Percentiles rank a stretch among this genome's conserved stretches.
phyloP scores from a whole-genome alignment of 179 eudicot genomes.

The Gypsophila paniculata region DNA sequence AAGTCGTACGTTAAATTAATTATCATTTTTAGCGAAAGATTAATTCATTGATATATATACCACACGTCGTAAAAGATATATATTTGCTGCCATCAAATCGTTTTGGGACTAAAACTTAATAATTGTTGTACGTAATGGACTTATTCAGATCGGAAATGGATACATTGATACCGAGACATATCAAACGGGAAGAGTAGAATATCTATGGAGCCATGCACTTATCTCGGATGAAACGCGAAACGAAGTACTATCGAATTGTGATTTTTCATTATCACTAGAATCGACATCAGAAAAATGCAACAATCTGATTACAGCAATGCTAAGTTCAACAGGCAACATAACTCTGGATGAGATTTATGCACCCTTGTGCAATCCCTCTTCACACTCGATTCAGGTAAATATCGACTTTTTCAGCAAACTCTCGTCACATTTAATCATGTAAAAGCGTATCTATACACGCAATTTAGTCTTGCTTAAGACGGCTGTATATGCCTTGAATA shows the following conservation, averaged over 20 bases:
- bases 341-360: constrained; percentile 17
- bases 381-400: background rate
- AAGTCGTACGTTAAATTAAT: too few relatives aligned
- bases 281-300: background rate
- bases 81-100: too few relatives aligned
- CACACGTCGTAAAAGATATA: too few relatives aligned
- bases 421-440: too few relatives aligned
- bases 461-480: too few relatives aligned
- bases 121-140: background rate
- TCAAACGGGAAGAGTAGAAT: constrained; percentile 15
- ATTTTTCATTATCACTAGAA: constrained; percentile 4
- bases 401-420: background rate
- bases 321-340: constrained; percentile 10
- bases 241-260: background rate
- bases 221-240: constrained; percentile 15
- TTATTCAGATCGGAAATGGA: constrained; percentile 13
- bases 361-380: constrained; percentile 13
- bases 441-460: too few relatives aligned
- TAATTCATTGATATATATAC: too few relatives aligned
- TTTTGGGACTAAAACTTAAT: background rate
- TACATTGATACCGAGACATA: constrained; percentile 1
- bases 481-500: too few relatives aligned
- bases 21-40: too few relatives aligned
- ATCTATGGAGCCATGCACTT: constrained; percentile 18
- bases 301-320: background rate